Conservation (phyloP, 179 eudicot genomes). For the Beta macrorhiza region DNA sequence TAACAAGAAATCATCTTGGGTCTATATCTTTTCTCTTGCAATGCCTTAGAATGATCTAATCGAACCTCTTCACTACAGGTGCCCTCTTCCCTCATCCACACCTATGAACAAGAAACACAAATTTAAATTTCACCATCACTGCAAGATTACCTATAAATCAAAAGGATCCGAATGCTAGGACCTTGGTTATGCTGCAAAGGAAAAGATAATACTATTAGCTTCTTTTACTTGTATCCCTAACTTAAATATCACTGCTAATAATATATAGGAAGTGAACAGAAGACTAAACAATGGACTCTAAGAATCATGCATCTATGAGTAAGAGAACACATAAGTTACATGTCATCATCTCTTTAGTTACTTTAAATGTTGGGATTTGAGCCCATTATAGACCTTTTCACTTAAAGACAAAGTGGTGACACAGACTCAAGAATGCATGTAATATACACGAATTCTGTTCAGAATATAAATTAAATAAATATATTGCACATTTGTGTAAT, state of each 20-base stretch:
- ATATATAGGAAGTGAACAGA: neutral
- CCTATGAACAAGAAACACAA: neutral
- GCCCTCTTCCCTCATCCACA: neutral
- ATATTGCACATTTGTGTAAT: neutral
- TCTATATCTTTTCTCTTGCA: too few species aligned
- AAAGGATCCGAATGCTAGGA: conserved; percentile 61
- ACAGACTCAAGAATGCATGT: neutral
- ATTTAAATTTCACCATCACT: neutral
- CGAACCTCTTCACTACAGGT: too few species aligned
- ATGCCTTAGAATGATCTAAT: too few species aligned
- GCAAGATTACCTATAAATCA: conserved; percentile 64
- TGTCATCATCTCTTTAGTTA: neutral
- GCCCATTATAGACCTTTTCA: neutral
- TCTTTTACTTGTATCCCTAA: neutral
- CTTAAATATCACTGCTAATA: neutral
- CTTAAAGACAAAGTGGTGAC: neutral
- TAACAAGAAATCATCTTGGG: too few species aligned
- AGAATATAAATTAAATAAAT: neutral
- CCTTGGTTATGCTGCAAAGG: conserved; percentile 70
- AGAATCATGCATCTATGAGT: neutral
- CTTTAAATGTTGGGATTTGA: neutral
- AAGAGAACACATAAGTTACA: neutral
- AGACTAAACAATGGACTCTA: conserved; percentile 10
- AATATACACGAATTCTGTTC: neutral
- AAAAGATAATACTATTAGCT: conserved; percentile 29